Evolutionary conservation across 768 basidiomycete species (phyloP), one percentile per base, ranked within the genome.

Genomic region (Kwoniella sp.): DNA sequence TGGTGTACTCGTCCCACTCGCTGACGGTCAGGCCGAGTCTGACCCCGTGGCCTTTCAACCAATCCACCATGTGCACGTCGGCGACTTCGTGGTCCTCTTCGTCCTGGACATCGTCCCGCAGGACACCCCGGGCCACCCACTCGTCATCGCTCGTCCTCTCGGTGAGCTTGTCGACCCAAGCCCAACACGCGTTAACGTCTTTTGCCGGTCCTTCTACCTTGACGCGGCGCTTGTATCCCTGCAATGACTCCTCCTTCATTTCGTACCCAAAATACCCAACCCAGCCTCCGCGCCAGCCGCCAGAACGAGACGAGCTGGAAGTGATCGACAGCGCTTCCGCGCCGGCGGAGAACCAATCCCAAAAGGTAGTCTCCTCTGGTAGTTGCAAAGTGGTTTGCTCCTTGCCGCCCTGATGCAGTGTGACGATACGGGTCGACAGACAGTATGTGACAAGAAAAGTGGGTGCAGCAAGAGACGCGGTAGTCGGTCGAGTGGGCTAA

Each of bases 251-350:
- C 34, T 59, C 57, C 54, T 74, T 74, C 73, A 76, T 74, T 50
- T 74, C 75, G 50, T 73, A 76, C 0, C 68, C 65, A 40, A 72
- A 69, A 70, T 73, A 76, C 12, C 75, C 75, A 3, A 74, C 68
- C 72, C 71, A 74, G 2, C 75, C 75, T 25, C 69, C 69, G 49
- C 62, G 58, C 60, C 65, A 74, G 9, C 49, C 34, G 20, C 46
- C 32, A 3, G 44, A n/a, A 10, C 29, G 17, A 15, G 29, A 27
- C 19, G 45, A 19, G 12, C 39, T 12, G 29, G 29, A 28, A 1
- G 46, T 19, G 17, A 44, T n/a, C 5, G 49, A 43, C 0, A 61
- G 34, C 7, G 46, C 40, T 1, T 45, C 44, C 15, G 63, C 56
- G 4, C 53, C 67, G 1, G 46, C 43, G 10, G 58, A 55, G 55